Evolutionary conservation across 768 basidiomycete genomes (phyloP).

Genomic region (Termitomyces sp.): DNA sequence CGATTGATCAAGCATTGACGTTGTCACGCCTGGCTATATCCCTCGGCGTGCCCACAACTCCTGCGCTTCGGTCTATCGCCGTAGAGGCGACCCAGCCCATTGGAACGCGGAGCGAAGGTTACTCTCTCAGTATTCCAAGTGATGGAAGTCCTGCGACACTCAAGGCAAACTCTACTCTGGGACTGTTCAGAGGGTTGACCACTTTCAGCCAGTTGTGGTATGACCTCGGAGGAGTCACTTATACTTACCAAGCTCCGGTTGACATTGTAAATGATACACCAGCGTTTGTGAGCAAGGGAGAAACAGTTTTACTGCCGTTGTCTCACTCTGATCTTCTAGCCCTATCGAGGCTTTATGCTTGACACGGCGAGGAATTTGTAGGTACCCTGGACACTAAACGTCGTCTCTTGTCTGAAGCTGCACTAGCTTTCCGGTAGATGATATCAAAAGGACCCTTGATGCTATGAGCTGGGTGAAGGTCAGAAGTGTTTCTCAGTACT

Average conservation of each 20-base stretch:
- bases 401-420: not conserved
- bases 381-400: slow-evolving; percentile 18
- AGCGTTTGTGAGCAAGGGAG: slow-evolving; percentile 48
- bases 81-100: slow-evolving; percentile 49
- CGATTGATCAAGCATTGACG: slow-evolving; percentile 34
- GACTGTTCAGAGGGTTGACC: slow-evolving; percentile 69
- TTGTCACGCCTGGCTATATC: slow-evolving; percentile 43
- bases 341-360: slow-evolving; percentile 75
- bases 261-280: slow-evolving; percentile 57
- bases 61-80: slow-evolving; percentile 41
- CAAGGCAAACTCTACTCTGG: slow-evolving; percentile 60
- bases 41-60: slow-evolving; percentile 26
- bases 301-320: not conserved
- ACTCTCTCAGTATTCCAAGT: slow-evolving; percentile 51
- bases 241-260: slow-evolving; percentile 54
- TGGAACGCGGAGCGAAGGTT: slow-evolving; percentile 52
- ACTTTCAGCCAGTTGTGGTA: slow-evolving; percentile 77
- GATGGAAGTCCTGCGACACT: slow-evolving; percentile 54
- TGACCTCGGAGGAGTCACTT: slow-evolving; percentile 40
- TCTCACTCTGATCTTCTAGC: slow-evolving; percentile 30
- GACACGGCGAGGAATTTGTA: slow-evolving; percentile 80
- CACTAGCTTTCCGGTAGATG: slow-evolving; percentile 54
- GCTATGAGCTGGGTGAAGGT: slow-evolving; percentile 77
- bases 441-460: slow-evolving; percentile 68
- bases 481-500: slow-evolving; percentile 27